Percentiles rank a stretch among this genome's conserved stretches.
Evolutionary conservation across 139 green algal species (phyloP).

Genomic region (Eudorina sp.): DNA sequence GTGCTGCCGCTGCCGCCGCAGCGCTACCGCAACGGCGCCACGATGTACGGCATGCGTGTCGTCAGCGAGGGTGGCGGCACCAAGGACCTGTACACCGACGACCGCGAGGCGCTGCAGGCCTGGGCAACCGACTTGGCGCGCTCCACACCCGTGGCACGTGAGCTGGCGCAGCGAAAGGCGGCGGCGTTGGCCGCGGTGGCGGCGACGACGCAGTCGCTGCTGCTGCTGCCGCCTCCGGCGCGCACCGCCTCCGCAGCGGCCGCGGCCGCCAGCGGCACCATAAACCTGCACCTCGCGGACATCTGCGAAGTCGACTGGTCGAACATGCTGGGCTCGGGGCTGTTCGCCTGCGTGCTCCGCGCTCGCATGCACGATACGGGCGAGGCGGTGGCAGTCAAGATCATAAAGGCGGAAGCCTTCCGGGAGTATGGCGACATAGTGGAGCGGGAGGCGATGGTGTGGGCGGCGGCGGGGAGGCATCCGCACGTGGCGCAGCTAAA

Average conservation of each 20-base stretch:
- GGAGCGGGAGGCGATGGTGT: slow-evolving; percentile 48
- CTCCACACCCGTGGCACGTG: background rate
- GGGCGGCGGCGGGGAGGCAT: slow-evolving; percentile 43
- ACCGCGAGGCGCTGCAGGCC: background rate
- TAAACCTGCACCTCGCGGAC: background rate
- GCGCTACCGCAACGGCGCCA: slow-evolving; percentile 20
- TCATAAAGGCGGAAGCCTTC: slow-evolving; percentile 55
- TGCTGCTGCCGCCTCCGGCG: background rate
- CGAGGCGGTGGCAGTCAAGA: slow-evolving; percentile 52
- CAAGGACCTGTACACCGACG: slow-evolving; percentile 42
- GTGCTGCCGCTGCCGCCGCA: slow-evolving; percentile 1
- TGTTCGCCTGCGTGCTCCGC: slow-evolving; percentile 48
- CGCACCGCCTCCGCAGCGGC: background rate
- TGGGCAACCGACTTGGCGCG: slow-evolving; percentile 8
- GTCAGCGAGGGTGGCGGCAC: background rate
- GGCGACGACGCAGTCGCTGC: background rate
- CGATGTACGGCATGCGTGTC: slow-evolving; percentile 32
- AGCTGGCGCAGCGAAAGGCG: too few species aligned
- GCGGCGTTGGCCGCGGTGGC: background rate
- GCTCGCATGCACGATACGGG: slow-evolving; percentile 3
- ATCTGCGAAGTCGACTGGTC: slow-evolving; percentile 47
- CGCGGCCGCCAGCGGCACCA: background rate
- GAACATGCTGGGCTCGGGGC: slow-evolving; percentile 44
- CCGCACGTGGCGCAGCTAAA: slow-evolving; percentile 44
- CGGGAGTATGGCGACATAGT: slow-evolving; percentile 50